These are phyloP conservation scores for Sophora flavescens DNA, from an alignment of 306 rosid species.

Conservation along the genomic window DNA sequence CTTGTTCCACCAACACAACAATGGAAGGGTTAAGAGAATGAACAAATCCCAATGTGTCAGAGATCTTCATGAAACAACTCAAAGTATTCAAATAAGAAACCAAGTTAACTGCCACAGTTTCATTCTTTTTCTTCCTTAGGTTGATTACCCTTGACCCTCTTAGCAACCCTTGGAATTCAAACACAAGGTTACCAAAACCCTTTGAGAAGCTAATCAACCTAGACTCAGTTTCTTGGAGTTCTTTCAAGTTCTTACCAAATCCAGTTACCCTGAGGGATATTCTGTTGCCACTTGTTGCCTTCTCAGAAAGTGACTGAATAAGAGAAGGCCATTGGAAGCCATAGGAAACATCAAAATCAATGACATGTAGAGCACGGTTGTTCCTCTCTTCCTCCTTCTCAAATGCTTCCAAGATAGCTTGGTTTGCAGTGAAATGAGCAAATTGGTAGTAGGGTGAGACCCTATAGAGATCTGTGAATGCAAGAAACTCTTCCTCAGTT, in stretches of 20 bases:
- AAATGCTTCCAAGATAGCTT: slow-evolving; percentile 72
- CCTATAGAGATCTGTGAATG: slow-evolving; percentile 68
- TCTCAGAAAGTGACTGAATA: slow-evolving; percentile 79
- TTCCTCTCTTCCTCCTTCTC: slow-evolving; percentile 70
- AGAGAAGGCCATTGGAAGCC: slow-evolving; percentile 93
- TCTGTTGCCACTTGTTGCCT: slow-evolving; percentile 55
- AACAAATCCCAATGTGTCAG: slow-evolving; percentile 71
- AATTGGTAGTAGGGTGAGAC: slow-evolving; percentile 81
- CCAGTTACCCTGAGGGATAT: slow-evolving; percentile 68
- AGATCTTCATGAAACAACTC: slow-evolving; percentile 50
- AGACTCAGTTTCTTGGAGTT: slow-evolving; percentile 71
- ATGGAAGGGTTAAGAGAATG: slow-evolving; percentile 66
- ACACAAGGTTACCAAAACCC: slow-evolving; percentile 58
- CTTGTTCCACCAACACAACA: slow-evolving; percentile 71
- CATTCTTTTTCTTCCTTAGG: slow-evolving; percentile 66
- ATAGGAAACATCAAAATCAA: slow-evolving; percentile 75
- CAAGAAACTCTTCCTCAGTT: slow-evolving; percentile 57
- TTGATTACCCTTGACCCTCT: slow-evolving; percentile 58
- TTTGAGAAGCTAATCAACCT: slow-evolving; percentile 73
- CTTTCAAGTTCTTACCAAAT: slow-evolving; percentile 63
- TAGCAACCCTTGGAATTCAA: slow-evolving; percentile 76
- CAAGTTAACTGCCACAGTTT: slow-evolving; percentile 74
- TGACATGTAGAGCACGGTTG: slow-evolving; percentile 64
- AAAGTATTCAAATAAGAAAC: slow-evolving; percentile 64
- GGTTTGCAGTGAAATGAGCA: slow-evolving; percentile 88